A percentile compares a stretch with the other conserved stretches of the same genome.
These are phyloP conservation scores for Mycena vulgaris DNA, from an alignment of 768 basidiomycete species.

Conservation along the genomic window DNA sequence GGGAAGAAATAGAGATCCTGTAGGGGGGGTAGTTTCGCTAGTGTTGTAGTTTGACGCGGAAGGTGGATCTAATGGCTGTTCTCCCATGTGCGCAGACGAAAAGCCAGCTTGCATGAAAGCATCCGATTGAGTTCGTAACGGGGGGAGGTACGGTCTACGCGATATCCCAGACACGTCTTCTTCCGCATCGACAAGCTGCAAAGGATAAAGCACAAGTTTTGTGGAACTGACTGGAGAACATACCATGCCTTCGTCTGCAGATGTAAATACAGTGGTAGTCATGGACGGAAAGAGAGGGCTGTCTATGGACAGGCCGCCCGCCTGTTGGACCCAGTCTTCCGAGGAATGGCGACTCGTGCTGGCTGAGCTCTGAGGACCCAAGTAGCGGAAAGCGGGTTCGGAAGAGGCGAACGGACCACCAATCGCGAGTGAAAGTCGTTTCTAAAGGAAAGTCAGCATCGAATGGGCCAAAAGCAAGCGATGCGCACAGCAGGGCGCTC, in stretches of 20 bases:
- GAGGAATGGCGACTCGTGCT: conserved; percentile 60
- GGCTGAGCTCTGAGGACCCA: conserved; percentile 45
- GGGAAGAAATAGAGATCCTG: conserved; percentile 32
- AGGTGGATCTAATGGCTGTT: conserved; percentile 16
- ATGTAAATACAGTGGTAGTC: conserved; percentile 5
- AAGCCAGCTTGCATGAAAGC: conserved; percentile 20
- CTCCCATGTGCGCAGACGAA: conserved; percentile 11
- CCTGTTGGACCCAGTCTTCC: conserved; percentile 85
- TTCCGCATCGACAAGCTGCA: conserved; percentile 48
- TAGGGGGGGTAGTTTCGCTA: conserved; percentile 1
- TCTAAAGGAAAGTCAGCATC: conserved; percentile 55
- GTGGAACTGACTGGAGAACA: neutral
- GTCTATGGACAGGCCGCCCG: conserved; percentile 76
- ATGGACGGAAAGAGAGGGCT: conserved; percentile 56
- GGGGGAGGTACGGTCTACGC: conserved; percentile 35
- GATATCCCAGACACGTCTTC: conserved; percentile 27
- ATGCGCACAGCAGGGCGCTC: conserved; percentile 71
- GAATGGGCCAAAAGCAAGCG: neutral
- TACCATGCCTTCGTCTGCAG: conserved; percentile 70
- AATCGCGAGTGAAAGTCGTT: conserved; percentile 67
- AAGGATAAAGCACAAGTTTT: conserved; percentile 12
- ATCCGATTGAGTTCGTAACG: conserved; percentile 37
- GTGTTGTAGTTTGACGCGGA: conserved; percentile 25
- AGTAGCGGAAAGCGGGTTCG: conserved; percentile 29
- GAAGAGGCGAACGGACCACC: conserved; percentile 32